Conservation (phyloP, 2,329 filamentous ascomycete species). For the Nemania abortiva region DNA sequence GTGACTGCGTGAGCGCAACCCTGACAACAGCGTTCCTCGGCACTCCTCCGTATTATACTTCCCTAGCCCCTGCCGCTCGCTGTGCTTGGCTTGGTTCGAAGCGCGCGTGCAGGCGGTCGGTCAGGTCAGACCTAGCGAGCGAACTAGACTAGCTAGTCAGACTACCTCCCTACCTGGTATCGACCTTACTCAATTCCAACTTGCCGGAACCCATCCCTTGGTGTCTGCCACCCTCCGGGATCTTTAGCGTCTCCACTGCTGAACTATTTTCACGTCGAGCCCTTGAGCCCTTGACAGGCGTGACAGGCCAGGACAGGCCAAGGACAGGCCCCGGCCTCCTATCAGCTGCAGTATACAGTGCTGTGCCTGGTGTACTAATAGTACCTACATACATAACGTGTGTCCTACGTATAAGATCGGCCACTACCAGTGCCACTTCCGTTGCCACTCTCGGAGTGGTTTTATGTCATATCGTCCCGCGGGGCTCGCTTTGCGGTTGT, state of each 20-base stretch:
- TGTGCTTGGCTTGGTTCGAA: constrained; percentile 16
- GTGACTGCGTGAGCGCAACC: constrained; percentile 14
- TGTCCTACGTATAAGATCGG: constrained; percentile 4
- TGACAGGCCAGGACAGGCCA: background rate
- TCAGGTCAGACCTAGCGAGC: too few relatives aligned
- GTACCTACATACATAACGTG: constrained; percentile 5
- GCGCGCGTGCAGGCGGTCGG: constrained; percentile 21
- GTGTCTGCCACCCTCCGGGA: constrained; percentile 13
- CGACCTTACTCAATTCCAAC: constrained; percentile 33
- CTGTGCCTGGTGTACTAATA: background rate
- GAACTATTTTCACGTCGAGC: background rate
- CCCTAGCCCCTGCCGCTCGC: constrained; percentile 4
- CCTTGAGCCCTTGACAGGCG: constrained; percentile 10
- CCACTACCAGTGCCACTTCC: constrained; percentile 12
- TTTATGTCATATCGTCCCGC: constrained; percentile 31
- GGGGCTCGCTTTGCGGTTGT: constrained; percentile 17
- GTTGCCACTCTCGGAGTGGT: constrained; percentile 30
- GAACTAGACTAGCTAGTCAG: background rate
- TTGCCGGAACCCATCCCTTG: constrained; percentile 32
- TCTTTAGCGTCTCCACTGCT: constrained; percentile 37
- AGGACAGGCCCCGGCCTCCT: background rate
- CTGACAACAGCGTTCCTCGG: constrained; percentile 14
- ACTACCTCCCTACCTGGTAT: background rate
- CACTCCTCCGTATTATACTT: constrained; percentile 6
- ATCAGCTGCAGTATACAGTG: constrained; percentile 5